These are phyloP conservation scores for Diaporthe eres DNA, from an alignment of 2,329 filamentous ascomycete genomes.

Conservation along the genomic window DNA sequence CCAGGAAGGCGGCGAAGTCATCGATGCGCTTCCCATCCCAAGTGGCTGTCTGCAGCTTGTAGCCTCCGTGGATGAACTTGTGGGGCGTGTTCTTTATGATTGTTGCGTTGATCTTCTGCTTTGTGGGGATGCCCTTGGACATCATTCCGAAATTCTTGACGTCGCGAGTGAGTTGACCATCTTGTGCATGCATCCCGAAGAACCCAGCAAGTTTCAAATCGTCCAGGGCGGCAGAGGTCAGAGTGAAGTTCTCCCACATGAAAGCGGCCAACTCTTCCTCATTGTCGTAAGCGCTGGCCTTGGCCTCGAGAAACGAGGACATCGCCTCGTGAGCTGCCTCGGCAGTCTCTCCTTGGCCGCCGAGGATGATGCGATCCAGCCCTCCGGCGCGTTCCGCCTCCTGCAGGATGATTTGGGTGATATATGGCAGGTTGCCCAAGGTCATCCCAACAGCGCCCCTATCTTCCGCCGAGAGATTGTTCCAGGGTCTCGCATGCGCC, in stretches of 20 bases:
- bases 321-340: slow-evolving; percentile 44
- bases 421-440: slow-evolving; percentile 37
- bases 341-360: slow-evolving; percentile 45
- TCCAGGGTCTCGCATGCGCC: slow-evolving; percentile 39
- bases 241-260: slow-evolving; percentile 11
- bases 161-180: slow-evolving; percentile 41
- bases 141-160: slow-evolving; percentile 39
- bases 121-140: slow-evolving; percentile 17
- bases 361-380: slow-evolving; percentile 42
- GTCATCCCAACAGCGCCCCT: slow-evolving; percentile 32
- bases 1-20: slow-evolving; percentile 41
- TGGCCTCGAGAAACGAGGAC: slow-evolving; percentile 40
- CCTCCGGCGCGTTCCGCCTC: slow-evolving; percentile 41
- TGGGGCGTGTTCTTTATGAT: slow-evolving; percentile 44
- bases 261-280: slow-evolving; percentile 11
- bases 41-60: slow-evolving; percentile 38
- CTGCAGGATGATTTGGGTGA: slow-evolving; percentile 44
- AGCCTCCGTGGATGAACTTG: slow-evolving; percentile 45
- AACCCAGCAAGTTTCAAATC: slow-evolving; percentile 41
- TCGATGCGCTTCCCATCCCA: slow-evolving; percentile 44
- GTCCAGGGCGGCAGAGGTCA: neutral
- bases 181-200: slow-evolving; percentile 43
- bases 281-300: neutral
- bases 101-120: slow-evolving; percentile 33
- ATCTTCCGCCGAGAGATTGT: slow-evolving; percentile 36